A percentile compares a stretch with the other conserved stretches of the same genome.
Evolutionary conservation across 169 alveolate genomes (phyloP).

Genomic region (Cystoisospora suis): DNA sequence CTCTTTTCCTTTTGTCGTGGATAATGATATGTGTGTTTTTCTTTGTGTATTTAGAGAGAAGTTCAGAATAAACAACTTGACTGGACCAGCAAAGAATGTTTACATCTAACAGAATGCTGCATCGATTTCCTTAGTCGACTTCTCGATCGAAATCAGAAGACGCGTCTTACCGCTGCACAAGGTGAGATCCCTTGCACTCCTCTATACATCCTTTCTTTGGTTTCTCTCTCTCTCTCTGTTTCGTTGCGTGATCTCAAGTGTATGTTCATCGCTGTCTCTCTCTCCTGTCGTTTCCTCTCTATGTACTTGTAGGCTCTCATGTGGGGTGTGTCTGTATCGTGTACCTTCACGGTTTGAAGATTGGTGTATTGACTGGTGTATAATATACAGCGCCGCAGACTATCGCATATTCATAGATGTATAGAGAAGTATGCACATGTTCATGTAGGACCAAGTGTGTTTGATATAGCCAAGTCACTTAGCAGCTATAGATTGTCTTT

Average conservation of each 20-base stretch:
- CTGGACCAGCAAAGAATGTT: constrained; percentile 63
- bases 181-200: constrained; percentile 32
- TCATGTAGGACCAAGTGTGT: too few species aligned
- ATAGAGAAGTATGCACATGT: too few species aligned
- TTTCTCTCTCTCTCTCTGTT: background rate
- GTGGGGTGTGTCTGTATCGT: too few species aligned
- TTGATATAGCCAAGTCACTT: too few species aligned
- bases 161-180: constrained; percentile 63
- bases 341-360: too few species aligned
- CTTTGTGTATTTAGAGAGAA: constrained; percentile 23
- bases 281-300: background rate
- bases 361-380: too few species aligned
- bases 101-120: constrained; percentile 50
- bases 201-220: background rate
- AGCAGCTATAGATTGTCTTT: too few species aligned
- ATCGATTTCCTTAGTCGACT: constrained; percentile 63
- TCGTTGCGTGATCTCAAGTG: background rate
- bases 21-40: background rate
- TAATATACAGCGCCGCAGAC: too few species aligned
- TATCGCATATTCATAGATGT: too few species aligned
- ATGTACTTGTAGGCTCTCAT: too few species aligned
- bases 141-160: constrained; percentile 53
- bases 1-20: background rate
- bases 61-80: constrained; percentile 62
- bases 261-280: background rate